Conservation (phyloP, 78 protist species). For the Planoprotostelium fungivorum region DNA sequence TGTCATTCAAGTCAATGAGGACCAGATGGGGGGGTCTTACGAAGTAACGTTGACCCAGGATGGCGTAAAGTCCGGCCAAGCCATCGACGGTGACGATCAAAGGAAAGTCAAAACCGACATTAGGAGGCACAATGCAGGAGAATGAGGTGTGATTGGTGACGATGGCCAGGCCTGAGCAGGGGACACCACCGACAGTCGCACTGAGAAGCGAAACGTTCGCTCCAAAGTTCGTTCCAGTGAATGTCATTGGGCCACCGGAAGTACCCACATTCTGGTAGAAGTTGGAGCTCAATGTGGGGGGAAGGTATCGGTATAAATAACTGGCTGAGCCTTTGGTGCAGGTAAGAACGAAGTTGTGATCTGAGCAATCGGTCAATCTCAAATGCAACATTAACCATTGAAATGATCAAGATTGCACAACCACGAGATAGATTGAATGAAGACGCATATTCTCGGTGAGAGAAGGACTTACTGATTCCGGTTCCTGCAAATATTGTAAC, state of each 20-base stretch:
- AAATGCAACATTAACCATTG: too few relatives aligned
- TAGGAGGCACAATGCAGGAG: background rate
- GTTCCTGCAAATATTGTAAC: constrained; percentile 7
- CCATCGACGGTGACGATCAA: too few relatives aligned
- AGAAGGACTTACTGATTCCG: background rate
- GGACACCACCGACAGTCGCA: constrained; percentile 1
- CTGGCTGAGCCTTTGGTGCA: constrained; percentile 4
- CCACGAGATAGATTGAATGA: too few relatives aligned
- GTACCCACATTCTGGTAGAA: background rate
- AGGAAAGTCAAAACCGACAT: background rate
- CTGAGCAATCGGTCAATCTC: too few relatives aligned
- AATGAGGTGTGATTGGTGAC: background rate
- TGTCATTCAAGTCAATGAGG: too few relatives aligned
- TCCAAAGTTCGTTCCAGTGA: constrained; percentile 23
- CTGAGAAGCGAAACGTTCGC: background rate
- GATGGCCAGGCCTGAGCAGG: background rate
- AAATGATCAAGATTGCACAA: too few relatives aligned
- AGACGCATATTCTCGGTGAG: too few relatives aligned
- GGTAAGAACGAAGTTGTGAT: background rate
- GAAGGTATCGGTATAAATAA: background rate
- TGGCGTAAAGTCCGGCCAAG: too few relatives aligned
- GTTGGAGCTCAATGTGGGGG: constrained; percentile 2
- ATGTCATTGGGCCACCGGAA: too few relatives aligned
- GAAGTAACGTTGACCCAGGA: too few relatives aligned
- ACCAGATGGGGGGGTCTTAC: too few relatives aligned